Evolutionary conservation across 306 rosid species (phyloP), one percentile per base, ranked within the genome.

Genomic region (Quercus agrifolia): DNA sequence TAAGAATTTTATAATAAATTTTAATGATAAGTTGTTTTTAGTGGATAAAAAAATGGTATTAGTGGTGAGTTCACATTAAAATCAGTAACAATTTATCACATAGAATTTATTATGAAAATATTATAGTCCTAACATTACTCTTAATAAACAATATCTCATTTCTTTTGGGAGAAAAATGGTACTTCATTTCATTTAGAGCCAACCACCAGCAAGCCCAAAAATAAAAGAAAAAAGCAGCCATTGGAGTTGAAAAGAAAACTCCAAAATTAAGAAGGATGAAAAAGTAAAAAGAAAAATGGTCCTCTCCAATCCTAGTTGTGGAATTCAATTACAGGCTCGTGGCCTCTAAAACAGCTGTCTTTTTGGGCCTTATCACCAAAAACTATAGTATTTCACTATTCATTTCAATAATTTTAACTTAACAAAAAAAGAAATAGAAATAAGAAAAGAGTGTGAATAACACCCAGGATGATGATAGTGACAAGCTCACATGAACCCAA

Each of bases 401-500:
- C 25, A 23, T 3, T 10, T 63, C 70, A 28, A 81, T 33, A 80
- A 58, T 66, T 25, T 56, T 38, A 38, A 38, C 3, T 8, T 28
- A 27, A 58, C 1, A 2, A 19, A 6, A 49, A 2, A 25, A 52
- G 1, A 8, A 23, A 52, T 51, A 35, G 2, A 78, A 10, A 41
- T 5, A 31, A 69, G 46, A 58, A 77, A 33, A 56, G 66, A 77
- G 72, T 33, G 51, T 74, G 79, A 56, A 54, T 71, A 44, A 58
- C 84, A 76, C 78, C 71, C 76, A 80, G 85, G 86, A 78, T 83
- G 84, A 59, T 67, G 91, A 88, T 58, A 76, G 71, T 74, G 87
- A 83, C 89, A 83, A 28, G 79, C 78, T 85, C 89, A 85, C 91
- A 83, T 88, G 88, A 88, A 79, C 79, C 79, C 84, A 79, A 88